Percentiles rank a stretch among this genome's conserved stretches.
Evolutionary conservation across 169 alveolate species (phyloP).

Genomic region (Cryptosporidium ryanae): DNA sequence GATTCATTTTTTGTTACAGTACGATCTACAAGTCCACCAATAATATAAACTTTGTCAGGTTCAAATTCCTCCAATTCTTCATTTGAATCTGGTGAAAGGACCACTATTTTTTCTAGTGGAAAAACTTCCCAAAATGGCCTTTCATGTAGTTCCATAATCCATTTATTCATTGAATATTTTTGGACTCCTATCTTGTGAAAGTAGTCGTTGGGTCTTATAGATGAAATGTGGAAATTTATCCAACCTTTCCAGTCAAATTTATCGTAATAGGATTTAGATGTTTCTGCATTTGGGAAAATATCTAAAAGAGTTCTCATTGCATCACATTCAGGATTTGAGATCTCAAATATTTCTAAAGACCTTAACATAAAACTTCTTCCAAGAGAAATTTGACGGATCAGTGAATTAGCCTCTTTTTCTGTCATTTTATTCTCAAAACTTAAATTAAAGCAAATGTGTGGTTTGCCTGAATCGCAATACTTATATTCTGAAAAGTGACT

Average conservation of each 20-base stretch:
- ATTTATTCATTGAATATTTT: slow-evolving; percentile 76
- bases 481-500: slow-evolving; percentile 38
- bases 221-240: slow-evolving; percentile 78
- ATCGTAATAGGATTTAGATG: slow-evolving; percentile 34
- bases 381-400: slow-evolving; percentile 78
- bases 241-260: slow-evolving; percentile 66
- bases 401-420: slow-evolving; percentile 79
- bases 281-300: slow-evolving; percentile 47
- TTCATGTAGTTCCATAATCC: slow-evolving; percentile 76
- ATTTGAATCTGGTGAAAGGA: slow-evolving; percentile 79
- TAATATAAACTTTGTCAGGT: slow-evolving; percentile 77
- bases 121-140: slow-evolving; percentile 80
- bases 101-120: slow-evolving; percentile 76
- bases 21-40: slow-evolving; percentile 79
- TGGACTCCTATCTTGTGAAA: slow-evolving; percentile 68
- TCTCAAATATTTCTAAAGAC: slow-evolving; percentile 70
- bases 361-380: slow-evolving; percentile 78
- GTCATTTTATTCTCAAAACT: slow-evolving; percentile 78
- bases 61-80: slow-evolving; percentile 79
- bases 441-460: slow-evolving; percentile 79
- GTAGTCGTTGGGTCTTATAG: slow-evolving; percentile 53
- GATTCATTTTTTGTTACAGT: slow-evolving; percentile 77
- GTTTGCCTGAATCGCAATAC: slow-evolving; percentile 29
- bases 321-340: slow-evolving; percentile 38
- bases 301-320: slow-evolving; percentile 40